Percentiles rank a stretch among this genome's conserved stretches.
Conservation (phyloP, 176 grass and related monocot species). For the Avena eriantha region DNA sequence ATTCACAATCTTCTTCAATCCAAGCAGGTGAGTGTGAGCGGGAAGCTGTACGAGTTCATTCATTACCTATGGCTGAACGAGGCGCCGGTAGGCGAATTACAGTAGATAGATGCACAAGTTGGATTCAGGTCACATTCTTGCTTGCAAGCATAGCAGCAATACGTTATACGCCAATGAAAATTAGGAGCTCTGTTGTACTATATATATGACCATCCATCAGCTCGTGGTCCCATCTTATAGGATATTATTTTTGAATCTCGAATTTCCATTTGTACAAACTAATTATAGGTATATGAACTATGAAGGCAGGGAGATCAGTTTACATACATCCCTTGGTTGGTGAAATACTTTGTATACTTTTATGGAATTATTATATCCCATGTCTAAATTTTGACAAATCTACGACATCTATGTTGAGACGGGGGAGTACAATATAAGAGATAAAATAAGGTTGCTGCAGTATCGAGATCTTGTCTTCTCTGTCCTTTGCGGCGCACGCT, state of each 20-base stretch:
- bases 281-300: background rate
- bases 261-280: conserved; percentile 29
- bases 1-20: conserved; percentile 14
- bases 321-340: conserved; percentile 46
- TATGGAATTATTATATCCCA: background rate
- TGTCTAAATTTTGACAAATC: no score
- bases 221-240: conserved; percentile 1
- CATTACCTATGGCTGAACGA: conserved; percentile 91
- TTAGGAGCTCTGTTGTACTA: conserved; percentile 36
- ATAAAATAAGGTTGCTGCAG: conserved; percentile 8
- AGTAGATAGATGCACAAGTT: conserved; percentile 53
- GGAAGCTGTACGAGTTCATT: conserved; percentile 89
- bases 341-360: conserved; percentile 34
- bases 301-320: conserved; percentile 40
- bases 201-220: conserved; percentile 2
- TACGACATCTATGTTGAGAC: no score
- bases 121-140: conserved; percentile 48
- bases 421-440: background rate
- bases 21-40: conserved; percentile 84
- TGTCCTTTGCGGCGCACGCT: background rate
- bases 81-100: conserved; percentile 84
- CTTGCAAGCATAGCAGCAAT: conserved; percentile 44
- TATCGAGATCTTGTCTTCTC: conserved; percentile 6
- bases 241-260: conserved; percentile 36
- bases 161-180: conserved; percentile 34